Evolutionary conservation across 192 early-diverging fungal species (phyloP), one percentile per base, ranked within the genome.

Genomic region (Entomortierella beljakovae): DNA sequence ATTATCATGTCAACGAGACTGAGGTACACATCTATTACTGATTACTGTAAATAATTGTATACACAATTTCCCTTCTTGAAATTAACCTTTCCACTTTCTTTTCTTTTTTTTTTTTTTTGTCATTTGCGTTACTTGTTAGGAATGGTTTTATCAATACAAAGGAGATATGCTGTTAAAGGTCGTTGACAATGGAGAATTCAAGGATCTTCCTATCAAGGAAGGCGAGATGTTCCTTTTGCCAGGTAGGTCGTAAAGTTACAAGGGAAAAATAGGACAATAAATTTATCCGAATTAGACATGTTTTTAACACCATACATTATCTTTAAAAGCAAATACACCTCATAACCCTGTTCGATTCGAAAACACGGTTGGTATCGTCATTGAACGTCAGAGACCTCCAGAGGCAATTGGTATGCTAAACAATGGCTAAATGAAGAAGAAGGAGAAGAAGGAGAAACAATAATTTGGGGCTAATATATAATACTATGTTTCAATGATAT

Each of bases 211-310:
- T 50, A 93, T 99, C 82, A 83, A 87, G 50, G 96, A 99, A 80
- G 97, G 97, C 23, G 95, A 96, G 31, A 98, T 99, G 98, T 93
- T 98, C 68, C 81, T 99, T 62, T 71, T 99, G 75, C 97, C 98
- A 48, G 88, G 92, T 94, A 87, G 61, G 33, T 3, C 13, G n/a
- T 10, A 35, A 32, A 20, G 18, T n/a, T 34, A 55, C 40, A 1
- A 53, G 18, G 13, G n/a, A 7, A 15, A n/a, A 46, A 6, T 11
- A 2, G 28, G 10, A 4, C 22, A 3, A 5, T 3, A 48, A 48
- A 50, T 0, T n/a, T n/a, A n/a, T n/a, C n/a, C 42, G 18, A 51
- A 25, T 51, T 18, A 51, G 5, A 51, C 20, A 15, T 40, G 37
- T 20, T 46, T 61, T 49, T 46, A 32, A 32, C 42, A 6, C 38